Percentiles rank a stretch among this genome's conserved stretches.
These are phyloP conservation scores for Poterioochromonas sp. DNA, from an alignment of 352 stramenopile species.

Conservation along the genomic window DNA sequence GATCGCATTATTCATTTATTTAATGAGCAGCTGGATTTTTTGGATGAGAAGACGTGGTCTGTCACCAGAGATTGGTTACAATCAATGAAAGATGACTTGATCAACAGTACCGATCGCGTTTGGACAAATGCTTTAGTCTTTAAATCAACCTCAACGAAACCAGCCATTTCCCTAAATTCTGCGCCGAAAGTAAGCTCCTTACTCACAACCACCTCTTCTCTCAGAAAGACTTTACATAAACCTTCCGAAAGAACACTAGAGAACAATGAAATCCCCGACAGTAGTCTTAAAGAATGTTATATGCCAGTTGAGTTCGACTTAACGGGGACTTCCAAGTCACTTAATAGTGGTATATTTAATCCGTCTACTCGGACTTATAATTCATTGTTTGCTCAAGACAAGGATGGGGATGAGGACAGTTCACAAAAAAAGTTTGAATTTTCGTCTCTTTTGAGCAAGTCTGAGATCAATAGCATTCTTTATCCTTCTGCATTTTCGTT, in stretches of 20 bases:
- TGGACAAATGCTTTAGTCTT: neutral
- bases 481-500: constrained; percentile 14
- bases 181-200: neutral
- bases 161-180: too few relatives aligned
- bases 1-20: neutral
- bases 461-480: neutral
- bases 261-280: neutral
- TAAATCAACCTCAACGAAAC: neutral
- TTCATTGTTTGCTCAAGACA: neutral
- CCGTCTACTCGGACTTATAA: neutral
- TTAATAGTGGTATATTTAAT: neutral
- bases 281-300: neutral
- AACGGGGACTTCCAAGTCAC: neutral
- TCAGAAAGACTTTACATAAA: neutral
- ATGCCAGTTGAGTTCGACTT: neutral
- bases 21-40: constrained; percentile 5
- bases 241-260: neutral
- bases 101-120: neutral
- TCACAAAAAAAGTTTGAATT: too few relatives aligned
- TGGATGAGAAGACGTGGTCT: constrained; percentile 27
- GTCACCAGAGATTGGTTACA: constrained; percentile 20
- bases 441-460: too few relatives aligned
- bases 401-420: too few relatives aligned
- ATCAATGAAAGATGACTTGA: neutral
- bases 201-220: neutral